These are phyloP conservation scores for Rhodotorula kratochvilovae DNA, from an alignment of 768 basidiomycete genomes.

Conservation along the genomic window DNA sequence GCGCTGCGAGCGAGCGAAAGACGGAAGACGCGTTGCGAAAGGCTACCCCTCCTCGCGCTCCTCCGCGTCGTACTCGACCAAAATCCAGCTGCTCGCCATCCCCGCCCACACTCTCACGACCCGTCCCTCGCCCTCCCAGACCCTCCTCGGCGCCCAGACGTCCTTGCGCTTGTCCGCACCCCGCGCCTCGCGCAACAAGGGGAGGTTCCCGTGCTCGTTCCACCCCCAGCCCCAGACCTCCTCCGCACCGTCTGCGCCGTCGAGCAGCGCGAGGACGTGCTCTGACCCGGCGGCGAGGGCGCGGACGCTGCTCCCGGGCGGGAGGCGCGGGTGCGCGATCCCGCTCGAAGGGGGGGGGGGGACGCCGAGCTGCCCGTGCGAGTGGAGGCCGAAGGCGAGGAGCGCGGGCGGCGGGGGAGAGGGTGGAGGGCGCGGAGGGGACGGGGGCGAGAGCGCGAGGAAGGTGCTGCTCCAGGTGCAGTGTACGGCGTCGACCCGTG, in stretches of 20 bases:
- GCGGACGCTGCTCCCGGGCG: neutral
- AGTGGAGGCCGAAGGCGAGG: slow-evolving; percentile 70
- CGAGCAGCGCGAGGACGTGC: slow-evolving; percentile 59
- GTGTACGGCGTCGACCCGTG: slow-evolving; percentile 4
- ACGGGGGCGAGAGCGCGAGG: neutral
- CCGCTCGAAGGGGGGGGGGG: neutral
- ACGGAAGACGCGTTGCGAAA: no score
- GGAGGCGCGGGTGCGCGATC: neutral
- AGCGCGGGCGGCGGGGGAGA: slow-evolving; percentile 46
- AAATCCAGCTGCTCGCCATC: slow-evolving; percentile 57
- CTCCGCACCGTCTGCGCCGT: slow-evolving; percentile 2
- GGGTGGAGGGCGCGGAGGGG: neutral
- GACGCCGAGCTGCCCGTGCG: slow-evolving; percentile 60
- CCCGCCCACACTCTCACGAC: slow-evolving; percentile 52
- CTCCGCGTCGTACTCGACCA: slow-evolving; percentile 37
- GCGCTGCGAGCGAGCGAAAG: no score
- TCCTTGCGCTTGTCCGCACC: slow-evolving; percentile 48
- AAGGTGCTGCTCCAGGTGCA: slow-evolving; percentile 29
- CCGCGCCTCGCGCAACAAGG: slow-evolving; percentile 46
- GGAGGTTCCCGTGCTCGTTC: slow-evolving; percentile 97
- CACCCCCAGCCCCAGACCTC: slow-evolving; percentile 87
- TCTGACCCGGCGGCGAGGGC: slow-evolving; percentile 73
- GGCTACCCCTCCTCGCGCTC: no score
- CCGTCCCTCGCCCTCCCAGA: slow-evolving; percentile 51
- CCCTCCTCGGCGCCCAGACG: slow-evolving; percentile 52